Base-by-base conservation (phyloP, 1,139 yeast species). In the Geotrichum candidum region DNA sequence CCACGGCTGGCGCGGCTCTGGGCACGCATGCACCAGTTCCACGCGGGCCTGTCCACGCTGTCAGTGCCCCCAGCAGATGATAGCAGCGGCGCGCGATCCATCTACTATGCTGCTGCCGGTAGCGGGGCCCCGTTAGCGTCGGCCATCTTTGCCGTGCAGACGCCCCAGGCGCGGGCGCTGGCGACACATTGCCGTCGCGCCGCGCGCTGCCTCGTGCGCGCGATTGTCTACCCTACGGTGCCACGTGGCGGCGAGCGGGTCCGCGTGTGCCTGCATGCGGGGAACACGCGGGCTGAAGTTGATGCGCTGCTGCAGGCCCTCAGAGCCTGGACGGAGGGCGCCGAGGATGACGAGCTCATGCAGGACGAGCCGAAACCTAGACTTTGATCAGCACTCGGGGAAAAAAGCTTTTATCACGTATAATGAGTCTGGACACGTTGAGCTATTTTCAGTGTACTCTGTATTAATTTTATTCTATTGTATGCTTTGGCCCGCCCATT, bases 161-260 rank as follows among this genome's bases (percentile, higher is more conserved):
- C 71, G 38, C 51, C 63, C 13, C 55, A 63, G 5, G 69, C 73
- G 1, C 60, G 69, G 18, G 55, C 63, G 7, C 62, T 70, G 11
- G 69, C 73, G 9, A 27, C 27, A 1, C 60, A 58, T 22, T 67
- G 71, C 53, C 70, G 67, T 48, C 51, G 38, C 9, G 54, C 58
- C 11, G 72, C 72, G 3, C 51, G 67, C 18, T 38, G 45, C 18
- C 61, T 69, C 56, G 70, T 70, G 13, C 60, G 72, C 51, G 69
- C 73, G 1, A 69, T 70, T 18, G 70, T 70, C 10, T 67, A 65
- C 53, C 73, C 73, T 1, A 70, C 73, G 0, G 73, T 70, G 2
- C 72, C 72, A 9, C 62, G 63, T 38, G 72, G 72, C 4, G 61
- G 62, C 27, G 73, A 70, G 54, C 51, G 73, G 41, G 61, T 70